These are phyloP conservation scores for Wickerhamomyces pijperi DNA, from an alignment of 805 yeast species.

Conservation along the genomic window DNA sequence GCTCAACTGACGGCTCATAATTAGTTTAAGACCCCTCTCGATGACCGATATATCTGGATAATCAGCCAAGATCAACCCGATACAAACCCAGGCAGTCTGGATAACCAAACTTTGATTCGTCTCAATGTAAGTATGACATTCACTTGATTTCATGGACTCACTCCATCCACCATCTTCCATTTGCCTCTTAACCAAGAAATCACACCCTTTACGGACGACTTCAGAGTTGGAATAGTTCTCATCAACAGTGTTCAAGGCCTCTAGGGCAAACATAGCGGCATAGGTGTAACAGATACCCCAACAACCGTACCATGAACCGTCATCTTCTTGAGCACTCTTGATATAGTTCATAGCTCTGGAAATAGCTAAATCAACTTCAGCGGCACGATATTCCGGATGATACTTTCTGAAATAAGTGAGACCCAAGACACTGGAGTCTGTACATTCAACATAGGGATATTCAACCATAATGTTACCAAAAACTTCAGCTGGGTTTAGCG, in stretches of 20 bases:
- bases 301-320: slow-evolving; percentile 97
- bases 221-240: slow-evolving; percentile 49
- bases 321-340: slow-evolving; percentile 50
- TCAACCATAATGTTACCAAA: slow-evolving; percentile 98
- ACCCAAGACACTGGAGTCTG: slow-evolving; percentile 90
- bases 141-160: slow-evolving; percentile 86
- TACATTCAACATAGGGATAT: slow-evolving; percentile 96
- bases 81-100: slow-evolving; percentile 88
- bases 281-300: slow-evolving; percentile 98
- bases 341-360: slow-evolving; percentile 66
- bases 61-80: slow-evolving; percentile 69
- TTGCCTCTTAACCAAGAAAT: slow-evolving; percentile 68
- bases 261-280: slow-evolving; percentile 97
- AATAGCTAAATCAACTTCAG: slow-evolving; percentile 61
- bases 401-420: slow-evolving; percentile 63
- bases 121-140: slow-evolving; percentile 64
- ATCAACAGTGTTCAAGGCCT: slow-evolving; percentile 70
- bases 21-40: slow-evolving; percentile 46
- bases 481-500: slow-evolving; percentile 91
- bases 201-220: slow-evolving; percentile 68
- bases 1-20: slow-evolving; percentile 53
- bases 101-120: slow-evolving; percentile 57
- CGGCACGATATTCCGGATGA: slow-evolving; percentile 46
- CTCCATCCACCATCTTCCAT: slow-evolving; percentile 95
- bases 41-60: slow-evolving; percentile 65